Base-by-base conservation (phyloP, 1,284 basidiomycete genomes). In the Agroathelia rolfsii region DNA sequence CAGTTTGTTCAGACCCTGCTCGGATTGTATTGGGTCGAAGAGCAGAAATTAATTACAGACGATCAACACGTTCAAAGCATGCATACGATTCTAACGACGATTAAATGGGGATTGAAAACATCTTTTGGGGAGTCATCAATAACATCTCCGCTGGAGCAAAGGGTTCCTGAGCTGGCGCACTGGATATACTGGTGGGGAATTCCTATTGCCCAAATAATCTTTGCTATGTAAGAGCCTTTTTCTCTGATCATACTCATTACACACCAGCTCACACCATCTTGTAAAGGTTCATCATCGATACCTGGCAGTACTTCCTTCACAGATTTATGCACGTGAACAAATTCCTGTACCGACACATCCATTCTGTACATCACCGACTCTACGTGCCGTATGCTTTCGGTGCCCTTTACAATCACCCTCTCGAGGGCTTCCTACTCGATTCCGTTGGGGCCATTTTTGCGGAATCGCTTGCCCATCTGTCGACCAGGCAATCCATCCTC, bases 311-410 rank as follows among this genome's bases (percentile, higher is more conserved):
- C 56, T 75, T 73, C 55, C 58, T 76, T 30, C 81, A 86, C 52
- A 74, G 80, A 33, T 55, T 59, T 8, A 76, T 81, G 62, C 80
- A 85, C 60, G 64, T 67, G 45, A 76, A 72, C 53, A 69, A 67
- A 23, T 78, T 61, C 46, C 65, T 86, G 18, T 86, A 83, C 60
- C 74, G 75, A 42, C 63, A 73, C 43, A 64, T 84, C 46, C 81
- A 86, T 58, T 75, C 73, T 9, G 69, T 73, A 42, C 81, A 86
- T 55, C 81, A 86, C 56, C 64, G 80, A 3, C 66, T 86, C 5
- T 83, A 84, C 52, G 78, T 80, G 16, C 77, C 80, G 0, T 84
- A 82, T 48, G 76, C 81, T 0, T 86, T 74, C 47, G 81, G 81
- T 16, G 81, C 81, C 8, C 66, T 84, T 3, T 86, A 86, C 67